Evolutionary conservation across 2,329 filamentous ascomycete genomes (phyloP).

Genomic region (Cercospora nicotianae): DNA sequence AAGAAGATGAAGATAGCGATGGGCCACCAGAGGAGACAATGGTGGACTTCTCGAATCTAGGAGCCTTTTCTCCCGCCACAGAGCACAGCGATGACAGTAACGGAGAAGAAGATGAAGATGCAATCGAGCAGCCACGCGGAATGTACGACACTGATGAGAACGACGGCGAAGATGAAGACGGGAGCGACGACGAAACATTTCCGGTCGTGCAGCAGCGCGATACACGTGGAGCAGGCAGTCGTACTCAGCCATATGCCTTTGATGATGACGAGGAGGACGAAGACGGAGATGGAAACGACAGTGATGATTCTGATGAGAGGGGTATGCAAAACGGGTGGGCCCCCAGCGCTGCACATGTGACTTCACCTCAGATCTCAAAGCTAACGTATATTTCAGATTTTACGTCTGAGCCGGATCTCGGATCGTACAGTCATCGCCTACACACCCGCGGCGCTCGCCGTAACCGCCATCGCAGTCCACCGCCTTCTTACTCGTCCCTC

Average conservation of each 20-base stretch:
- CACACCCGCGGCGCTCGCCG: conserved; percentile 18
- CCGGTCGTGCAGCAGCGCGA: background rate
- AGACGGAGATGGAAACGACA: conserved; percentile 18
- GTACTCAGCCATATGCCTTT: background rate
- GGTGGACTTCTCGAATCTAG: conserved; percentile 18
- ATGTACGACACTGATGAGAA: conserved; percentile 6
- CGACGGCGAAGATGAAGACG: conserved; percentile 8
- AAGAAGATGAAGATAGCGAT: conserved; percentile 17
- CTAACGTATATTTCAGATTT: conserved; percentile 23
- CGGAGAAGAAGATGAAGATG: conserved; percentile 7
- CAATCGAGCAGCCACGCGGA: background rate
- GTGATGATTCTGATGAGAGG: conserved; percentile 16
- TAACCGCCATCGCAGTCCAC: conserved; percentile 17
- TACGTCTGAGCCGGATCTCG: conserved; percentile 17
- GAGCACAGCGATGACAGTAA: conserved; percentile 10
- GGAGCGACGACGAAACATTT: background rate
- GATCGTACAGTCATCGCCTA: conserved; percentile 18
- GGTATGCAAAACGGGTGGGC: conserved; percentile 33
- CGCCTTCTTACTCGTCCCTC: conserved; percentile 7
- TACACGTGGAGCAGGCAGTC: background rate
- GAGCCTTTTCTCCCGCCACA: conserved; percentile 15
- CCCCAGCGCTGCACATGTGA: conserved; percentile 15
- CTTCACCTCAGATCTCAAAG: background rate
- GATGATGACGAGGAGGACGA: conserved; percentile 16
- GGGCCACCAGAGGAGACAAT: conserved; percentile 15